phyloP scores from a whole-genome alignment of 441 rosid species.

The Metrosideros polymorpha region DNA sequence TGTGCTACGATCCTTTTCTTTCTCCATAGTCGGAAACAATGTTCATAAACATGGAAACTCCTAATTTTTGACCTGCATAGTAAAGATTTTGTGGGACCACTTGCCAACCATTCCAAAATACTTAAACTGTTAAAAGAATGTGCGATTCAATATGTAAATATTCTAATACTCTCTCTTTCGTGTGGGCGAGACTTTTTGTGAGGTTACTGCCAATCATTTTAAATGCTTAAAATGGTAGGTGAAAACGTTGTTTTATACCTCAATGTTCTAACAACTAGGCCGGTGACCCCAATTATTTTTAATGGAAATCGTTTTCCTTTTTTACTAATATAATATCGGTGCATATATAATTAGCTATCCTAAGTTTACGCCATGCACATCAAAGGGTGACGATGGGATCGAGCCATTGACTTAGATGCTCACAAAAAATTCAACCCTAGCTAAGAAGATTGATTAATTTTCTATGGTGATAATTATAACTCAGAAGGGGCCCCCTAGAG shows the following conservation, averaged over 20 bases:
- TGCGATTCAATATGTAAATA: not conserved
- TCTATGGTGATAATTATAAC: not conserved
- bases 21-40: too few relatives aligned
- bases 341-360: too few relatives aligned
- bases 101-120: accelerated
- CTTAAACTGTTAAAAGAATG: accelerated
- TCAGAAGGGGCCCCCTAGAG: not conserved
- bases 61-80: not conserved
- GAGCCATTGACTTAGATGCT: too few relatives aligned
- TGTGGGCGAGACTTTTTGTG: accelerated
- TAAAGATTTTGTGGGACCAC: not conserved
- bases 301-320: too few relatives aligned
- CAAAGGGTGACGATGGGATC: not conserved
- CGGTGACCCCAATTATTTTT: too few relatives aligned
- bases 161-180: not conserved
- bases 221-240: not conserved
- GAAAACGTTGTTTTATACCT: not conserved
- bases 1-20: not conserved
- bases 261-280: not conserved
- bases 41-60: not conserved
- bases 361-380: not conserved
- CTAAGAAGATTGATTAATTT: not conserved
- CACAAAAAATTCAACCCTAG: not conserved
- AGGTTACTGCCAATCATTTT: accelerated
- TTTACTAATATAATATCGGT: too few relatives aligned